These are phyloP conservation scores for Aegle marmelos DNA, from an alignment of 345 rosid genomes.

Conservation along the genomic window DNA sequence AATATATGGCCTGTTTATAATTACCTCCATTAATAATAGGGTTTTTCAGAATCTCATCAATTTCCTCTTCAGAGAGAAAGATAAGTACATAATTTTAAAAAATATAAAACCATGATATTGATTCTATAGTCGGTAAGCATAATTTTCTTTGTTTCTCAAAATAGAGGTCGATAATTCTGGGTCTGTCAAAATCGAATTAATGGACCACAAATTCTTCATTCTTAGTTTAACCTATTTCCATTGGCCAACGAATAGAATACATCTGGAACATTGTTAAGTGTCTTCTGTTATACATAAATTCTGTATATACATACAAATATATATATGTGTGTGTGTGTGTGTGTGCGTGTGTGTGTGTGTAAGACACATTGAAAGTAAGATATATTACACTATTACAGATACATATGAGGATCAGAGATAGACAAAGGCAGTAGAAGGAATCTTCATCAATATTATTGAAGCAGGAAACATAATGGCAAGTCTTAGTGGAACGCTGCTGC, in stretches of 20 bases:
- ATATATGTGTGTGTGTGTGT: no score
- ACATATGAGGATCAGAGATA: no score
- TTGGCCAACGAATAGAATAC: not conserved
- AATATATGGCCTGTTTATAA: no score
- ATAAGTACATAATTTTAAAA: not conserved
- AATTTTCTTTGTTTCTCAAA: not conserved
- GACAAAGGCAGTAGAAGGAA: no score
- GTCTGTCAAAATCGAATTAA: not conserved
- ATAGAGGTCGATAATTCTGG: not conserved
- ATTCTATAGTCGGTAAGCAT: not conserved
- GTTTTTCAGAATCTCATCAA: no score
- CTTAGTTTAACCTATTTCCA: not conserved
- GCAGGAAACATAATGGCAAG: not conserved
- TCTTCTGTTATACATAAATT: not conserved
- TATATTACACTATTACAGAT: no score
- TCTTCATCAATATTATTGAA: no score
- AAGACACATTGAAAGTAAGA: no score
- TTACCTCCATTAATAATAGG: no score
- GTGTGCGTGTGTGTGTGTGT: no score
- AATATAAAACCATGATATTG: not conserved
- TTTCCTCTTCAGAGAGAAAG: no score
- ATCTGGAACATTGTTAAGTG: not conserved
- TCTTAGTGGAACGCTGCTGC: constrained; percentile 1
- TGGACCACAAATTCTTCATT: not conserved
- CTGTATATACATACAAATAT: no score